Conservation (phyloP, 2,329 filamentous ascomycete genomes). For the Calonectria fujianensis region DNA sequence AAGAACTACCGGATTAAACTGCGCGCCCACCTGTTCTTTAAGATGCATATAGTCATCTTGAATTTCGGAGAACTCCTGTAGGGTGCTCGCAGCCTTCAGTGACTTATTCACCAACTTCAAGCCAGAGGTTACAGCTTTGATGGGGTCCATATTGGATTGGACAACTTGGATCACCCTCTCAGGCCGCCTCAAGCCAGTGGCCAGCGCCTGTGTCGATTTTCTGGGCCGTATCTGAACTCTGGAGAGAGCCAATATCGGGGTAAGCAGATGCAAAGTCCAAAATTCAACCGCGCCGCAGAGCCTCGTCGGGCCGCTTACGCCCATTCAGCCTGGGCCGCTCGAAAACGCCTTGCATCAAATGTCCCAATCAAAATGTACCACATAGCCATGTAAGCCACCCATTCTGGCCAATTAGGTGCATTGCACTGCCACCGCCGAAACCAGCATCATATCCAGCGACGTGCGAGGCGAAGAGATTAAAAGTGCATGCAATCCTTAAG, state of each 20-base stretch:
- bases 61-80: constrained; percentile 8
- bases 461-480: not conserved
- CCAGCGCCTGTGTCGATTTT: too few relatives aligned
- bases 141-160: not conserved
- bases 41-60: not conserved
- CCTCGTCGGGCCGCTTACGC: not conserved
- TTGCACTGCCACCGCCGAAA: not conserved
- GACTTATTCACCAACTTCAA: constrained; percentile 11
- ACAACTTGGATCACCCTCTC: too few relatives aligned
- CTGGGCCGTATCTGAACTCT: not conserved
- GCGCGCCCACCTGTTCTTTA: not conserved
- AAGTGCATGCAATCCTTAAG: not conserved
- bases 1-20: too few relatives aligned
- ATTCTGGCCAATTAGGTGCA: not conserved
- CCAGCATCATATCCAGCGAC: not conserved
- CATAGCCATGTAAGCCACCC: not conserved
- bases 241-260: not conserved
- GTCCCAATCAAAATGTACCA: not conserved
- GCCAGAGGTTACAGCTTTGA: not conserved
- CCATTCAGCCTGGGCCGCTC: not conserved
- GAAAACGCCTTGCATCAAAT: constrained; percentile 1
- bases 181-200: too few relatives aligned
- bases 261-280: not conserved
- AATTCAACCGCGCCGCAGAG: not conserved
- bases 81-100: not conserved